Evolutionary conservation across 2,329 filamentous ascomycete genomes (phyloP), one percentile per base, ranked within the genome.

Genomic region (Penicillium brevicompactum): DNA sequence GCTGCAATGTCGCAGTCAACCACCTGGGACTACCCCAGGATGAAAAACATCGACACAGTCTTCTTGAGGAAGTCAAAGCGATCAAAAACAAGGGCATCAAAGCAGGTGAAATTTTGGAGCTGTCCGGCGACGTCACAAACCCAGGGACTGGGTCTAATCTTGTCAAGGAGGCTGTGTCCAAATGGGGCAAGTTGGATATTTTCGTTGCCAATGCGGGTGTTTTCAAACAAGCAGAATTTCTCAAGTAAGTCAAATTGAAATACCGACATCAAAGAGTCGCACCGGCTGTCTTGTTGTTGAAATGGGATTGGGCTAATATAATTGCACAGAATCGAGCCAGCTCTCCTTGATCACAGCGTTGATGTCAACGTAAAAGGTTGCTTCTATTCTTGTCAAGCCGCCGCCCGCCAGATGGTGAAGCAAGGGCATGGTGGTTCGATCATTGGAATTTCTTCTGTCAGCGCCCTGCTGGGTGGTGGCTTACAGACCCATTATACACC

Each of bases 401-500:
- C 67, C 1, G 64, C 66, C 6, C 59, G 55, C 14, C 67, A 69
- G 49, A 71, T 71, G 67, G 53, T 64, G 3, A 48, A 57, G 5
- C 59, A 64, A 50, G 64, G 66, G 18, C 46, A 59, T 5, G 68
- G 67, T 3, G 67, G 69, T 2, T 66, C 63, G 10, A 70, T 70
- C 21, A 68, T 74, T 24, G 66, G 62, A 4, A 62, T 73, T 24
- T 68, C 68, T 6, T 67, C 66, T 37, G 69, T 71, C 44, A 68
- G 65, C 31, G 64, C 69, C 9, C 55, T 71, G 1, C 21, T 63
- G 6, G 60, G 91, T 42, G 90, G 90, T 49, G 88, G 86, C 0
- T 78, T 81, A 24, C 90, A 93, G 77, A 86, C 84, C 21, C 90
- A 93, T 70, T 94, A 93, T 74, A 93, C 90, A 10, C 88, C 90